Conservation (phyloP, 1,284 basidiomycete genomes). For the Ceratobasidium sp. region DNA sequence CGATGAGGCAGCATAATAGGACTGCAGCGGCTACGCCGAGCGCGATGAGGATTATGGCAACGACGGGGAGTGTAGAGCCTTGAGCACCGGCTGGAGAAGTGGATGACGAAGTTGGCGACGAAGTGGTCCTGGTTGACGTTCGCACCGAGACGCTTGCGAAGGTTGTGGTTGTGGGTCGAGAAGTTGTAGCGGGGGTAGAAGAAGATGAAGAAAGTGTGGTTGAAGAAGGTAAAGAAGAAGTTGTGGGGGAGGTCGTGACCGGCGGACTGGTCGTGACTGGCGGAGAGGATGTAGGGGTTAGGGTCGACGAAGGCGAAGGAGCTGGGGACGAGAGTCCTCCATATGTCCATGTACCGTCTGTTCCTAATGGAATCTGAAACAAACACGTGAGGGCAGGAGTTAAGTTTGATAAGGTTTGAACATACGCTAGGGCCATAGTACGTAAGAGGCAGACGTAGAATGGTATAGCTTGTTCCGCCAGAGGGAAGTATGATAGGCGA, state of each 20-base stretch:
- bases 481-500: conserved; percentile 64
- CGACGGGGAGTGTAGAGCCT: conserved; percentile 7
- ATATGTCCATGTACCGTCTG: conserved; percentile 71
- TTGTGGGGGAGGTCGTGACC: conserved; percentile 45
- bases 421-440: conserved; percentile 82
- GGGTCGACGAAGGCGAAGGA: conserved; percentile 52
- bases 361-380: conserved; percentile 74
- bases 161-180: conserved; percentile 38
- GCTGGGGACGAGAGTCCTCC: conserved; percentile 72
- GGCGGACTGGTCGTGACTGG: conserved; percentile 29
- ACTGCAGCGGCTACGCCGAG: conserved; percentile 27
- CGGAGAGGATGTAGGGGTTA: conserved; percentile 53
- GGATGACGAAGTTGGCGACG: conserved; percentile 9
- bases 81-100: conserved; percentile 1
- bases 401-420: conserved; percentile 50
- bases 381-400: conserved; percentile 47
- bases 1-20: conserved; percentile 32
- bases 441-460: conserved; percentile 73
- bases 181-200: conserved; percentile 54
- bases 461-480: conserved; percentile 54
- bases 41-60: conserved; percentile 34
- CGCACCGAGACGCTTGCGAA: conserved; percentile 18
- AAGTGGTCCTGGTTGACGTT: conserved; percentile 9
- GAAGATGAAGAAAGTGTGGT: conserved; percentile 48
- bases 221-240: conserved; percentile 52